Base-by-base conservation (phyloP, 768 basidiomycete genomes). In the Omphalotus guepiniiformis region DNA sequence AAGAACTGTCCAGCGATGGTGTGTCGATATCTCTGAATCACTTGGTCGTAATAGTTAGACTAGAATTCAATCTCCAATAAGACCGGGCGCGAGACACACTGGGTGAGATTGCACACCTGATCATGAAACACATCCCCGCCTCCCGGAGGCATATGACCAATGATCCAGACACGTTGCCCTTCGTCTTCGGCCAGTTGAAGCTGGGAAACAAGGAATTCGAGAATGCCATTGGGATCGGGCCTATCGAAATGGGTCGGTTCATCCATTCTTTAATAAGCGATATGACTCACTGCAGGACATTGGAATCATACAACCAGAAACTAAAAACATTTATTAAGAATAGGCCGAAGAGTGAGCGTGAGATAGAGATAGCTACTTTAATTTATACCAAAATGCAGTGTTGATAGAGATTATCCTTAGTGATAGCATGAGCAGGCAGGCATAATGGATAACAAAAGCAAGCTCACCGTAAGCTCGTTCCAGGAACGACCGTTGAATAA, bases 141-240 rank as follows among this genome's bases (percentile, higher is more conserved):
- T 22, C 79, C 76, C 3, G 73, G 73, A 1, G 79, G 73, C 70
- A 81, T 78, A 52, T 82, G 80, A 1, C 70, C 79, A 15, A 80
- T 77, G 54, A 84, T 76, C 79, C 81, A 83, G 0, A 66, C 81
- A 16, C 79, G 71, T 54, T 82, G 71, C 1, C 80, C 80, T 0
- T 71, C 70, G 49, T 76, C 72, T 60, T 85, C 82, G 2, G 83
- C 79, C 1, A 65, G 67, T 59, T 83, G 80, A 3, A 85, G 67
- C 53, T 83, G 65, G 15, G 67, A 58, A 0, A 75, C 72, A 19
- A 74, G 59, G 60, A 83, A 85, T 0, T 66, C 68, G 6, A 85
- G 60, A 39, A 84, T 68, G 6, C 78, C 81, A 53, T 82, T 80
- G 8, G 82, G 81, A 57, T 85, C 83, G 4, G 74, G 68, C 37